Evolutionary conservation across 768 basidiomycete species (phyloP).

Genomic region (Postia placenta): DNA sequence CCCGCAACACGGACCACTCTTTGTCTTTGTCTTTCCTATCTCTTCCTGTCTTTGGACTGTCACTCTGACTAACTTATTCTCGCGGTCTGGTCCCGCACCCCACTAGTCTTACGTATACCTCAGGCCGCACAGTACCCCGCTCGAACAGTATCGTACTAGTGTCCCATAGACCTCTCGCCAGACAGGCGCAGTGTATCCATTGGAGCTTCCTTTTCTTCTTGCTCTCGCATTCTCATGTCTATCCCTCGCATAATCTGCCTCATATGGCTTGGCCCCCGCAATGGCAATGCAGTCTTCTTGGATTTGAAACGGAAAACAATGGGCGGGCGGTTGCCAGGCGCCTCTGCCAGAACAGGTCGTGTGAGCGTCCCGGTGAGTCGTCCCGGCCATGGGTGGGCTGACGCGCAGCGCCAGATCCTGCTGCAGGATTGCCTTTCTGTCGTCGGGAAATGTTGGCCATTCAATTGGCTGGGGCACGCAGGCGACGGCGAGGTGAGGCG

Average conservation of each 20-base stretch:
- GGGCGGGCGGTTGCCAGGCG: too few species aligned
- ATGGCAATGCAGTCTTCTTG: background rate
- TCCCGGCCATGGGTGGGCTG: too few species aligned
- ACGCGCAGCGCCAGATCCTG: background rate
- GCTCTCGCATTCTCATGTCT: background rate
- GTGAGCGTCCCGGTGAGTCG: too few species aligned
- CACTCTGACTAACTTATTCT: background rate
- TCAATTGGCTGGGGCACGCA: too few species aligned
- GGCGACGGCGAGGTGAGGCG: too few species aligned
- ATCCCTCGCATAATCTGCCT: background rate
- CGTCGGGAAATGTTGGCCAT: background rate
- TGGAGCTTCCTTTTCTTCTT: background rate
- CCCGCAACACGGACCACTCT: background rate
- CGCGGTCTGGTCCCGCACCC: background rate
- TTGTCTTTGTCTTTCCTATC: background rate
- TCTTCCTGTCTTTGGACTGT: background rate
- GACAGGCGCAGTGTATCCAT: background rate
- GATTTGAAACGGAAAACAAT: background rate
- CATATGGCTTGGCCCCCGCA: background rate
- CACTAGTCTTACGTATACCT: background rate
- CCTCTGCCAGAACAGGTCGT: too few species aligned
- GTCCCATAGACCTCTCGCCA: background rate
- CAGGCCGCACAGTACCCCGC: background rate
- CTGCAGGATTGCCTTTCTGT: background rate
- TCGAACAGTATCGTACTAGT: background rate